Base-by-base conservation (phyloP, 129 eudicot species). In the Pseudognaphalium luteoalbum region DNA sequence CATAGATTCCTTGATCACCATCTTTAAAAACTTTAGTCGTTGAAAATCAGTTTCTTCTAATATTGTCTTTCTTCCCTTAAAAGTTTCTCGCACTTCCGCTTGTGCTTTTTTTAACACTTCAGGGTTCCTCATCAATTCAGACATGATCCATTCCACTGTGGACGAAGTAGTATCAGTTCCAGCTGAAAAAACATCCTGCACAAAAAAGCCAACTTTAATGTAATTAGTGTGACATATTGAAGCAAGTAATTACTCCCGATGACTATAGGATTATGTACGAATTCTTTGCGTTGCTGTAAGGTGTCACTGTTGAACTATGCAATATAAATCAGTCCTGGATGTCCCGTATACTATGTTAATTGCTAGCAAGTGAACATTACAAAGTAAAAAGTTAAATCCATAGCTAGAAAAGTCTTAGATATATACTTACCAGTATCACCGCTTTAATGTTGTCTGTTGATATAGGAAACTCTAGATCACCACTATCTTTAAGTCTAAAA, bases 1-100 rank as follows among this genome's bases (percentile, higher is more conserved):
- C 68, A 83, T 50, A 4, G 82, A 41, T 71, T 80, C 84, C 71
- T 83, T 84, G 68, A 80, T 84, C 8, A 80, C 87, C 6, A 32
- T 54, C 35, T 84, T 80, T 37, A 80, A 39, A 47, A 65, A 84
- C 34, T 70, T 80, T 22, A 84, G n/a, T 57, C 63, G 61, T 14
- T 76, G 59, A 35, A 84, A 11, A 17, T 81, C 81, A 9, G 76
- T 2, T 59, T 84, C 82, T 3, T 63, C 16, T 22, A 83, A 10
- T 35, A 5, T 32, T 39, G 33, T 21, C 42, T 80, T 72, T 7
- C 72, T 72, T 7, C 72, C 83, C 20, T 75, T 61, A 22, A 70
- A n/a, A 32, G 47, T 33, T 57, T 66, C 14, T 80, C 87, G 77
- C 72, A 83, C 74, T 66, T 80, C 87, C 0, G 73, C 33, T 57